phyloP scores from a whole-genome alignment of 2,329 filamentous ascomycete genomes.

The Pseudofabraea citricarpa region DNA sequence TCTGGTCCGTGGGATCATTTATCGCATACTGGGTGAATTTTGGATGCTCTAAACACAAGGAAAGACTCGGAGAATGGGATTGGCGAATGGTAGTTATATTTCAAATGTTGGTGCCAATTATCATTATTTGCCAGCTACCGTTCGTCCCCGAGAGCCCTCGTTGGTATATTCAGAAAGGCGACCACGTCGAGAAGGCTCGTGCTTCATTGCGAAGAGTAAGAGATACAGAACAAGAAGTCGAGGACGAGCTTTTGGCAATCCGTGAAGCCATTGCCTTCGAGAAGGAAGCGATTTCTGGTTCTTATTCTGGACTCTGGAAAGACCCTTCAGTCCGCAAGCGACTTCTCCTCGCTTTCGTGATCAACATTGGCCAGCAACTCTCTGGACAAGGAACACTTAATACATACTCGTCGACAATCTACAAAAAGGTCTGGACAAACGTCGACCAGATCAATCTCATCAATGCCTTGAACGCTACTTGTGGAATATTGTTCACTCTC shows the following conservation, averaged over 20 bases:
- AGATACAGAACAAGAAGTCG: slow-evolving; percentile 60
- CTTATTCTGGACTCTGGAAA: slow-evolving; percentile 64
- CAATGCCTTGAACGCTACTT: slow-evolving; percentile 70
- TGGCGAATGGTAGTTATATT: slow-evolving; percentile 71
- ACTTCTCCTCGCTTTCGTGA: slow-evolving; percentile 56
- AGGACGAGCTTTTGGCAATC: slow-evolving; percentile 61
- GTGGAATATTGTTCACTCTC: slow-evolving; percentile 67
- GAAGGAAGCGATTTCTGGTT: slow-evolving; percentile 60
- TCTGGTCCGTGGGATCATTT: slow-evolving; percentile 60
- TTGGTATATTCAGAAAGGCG: slow-evolving; percentile 60
- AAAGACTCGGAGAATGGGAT: slow-evolving; percentile 62
- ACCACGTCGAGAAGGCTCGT: slow-evolving; percentile 55
- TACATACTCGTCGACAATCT: slow-evolving; percentile 69
- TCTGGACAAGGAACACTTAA: slow-evolving; percentile 70
- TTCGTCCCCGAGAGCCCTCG: slow-evolving; percentile 65
- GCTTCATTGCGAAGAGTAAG: slow-evolving; percentile 52
- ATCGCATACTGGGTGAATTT: slow-evolving; percentile 63
- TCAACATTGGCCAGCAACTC: slow-evolving; percentile 69
- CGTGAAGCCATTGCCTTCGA: slow-evolving; percentile 67
- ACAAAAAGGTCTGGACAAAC: slow-evolving; percentile 62
- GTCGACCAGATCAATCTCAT: slow-evolving; percentile 61
- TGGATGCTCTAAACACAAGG: slow-evolving; percentile 51
- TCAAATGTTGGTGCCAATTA: slow-evolving; percentile 60
- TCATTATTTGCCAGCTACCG: slow-evolving; percentile 58
- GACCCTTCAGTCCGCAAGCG: slow-evolving; percentile 65